Percentiles rank a stretch among this genome's conserved stretches.
Conservation (phyloP, 2,329 filamentous ascomycete species). For the Helicocarpus griseus region DNA sequence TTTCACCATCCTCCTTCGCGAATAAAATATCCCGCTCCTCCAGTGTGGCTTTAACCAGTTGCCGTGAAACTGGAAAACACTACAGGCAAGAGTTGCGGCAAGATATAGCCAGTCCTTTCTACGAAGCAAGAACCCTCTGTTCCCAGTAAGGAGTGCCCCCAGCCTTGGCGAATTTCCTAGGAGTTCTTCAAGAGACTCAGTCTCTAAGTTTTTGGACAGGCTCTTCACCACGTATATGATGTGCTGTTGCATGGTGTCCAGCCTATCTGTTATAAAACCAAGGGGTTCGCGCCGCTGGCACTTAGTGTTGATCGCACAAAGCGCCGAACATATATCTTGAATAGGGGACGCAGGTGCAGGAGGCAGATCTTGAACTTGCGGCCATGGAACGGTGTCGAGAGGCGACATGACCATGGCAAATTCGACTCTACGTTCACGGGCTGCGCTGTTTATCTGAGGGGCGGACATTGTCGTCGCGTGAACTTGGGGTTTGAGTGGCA, state of each 20-base stretch:
- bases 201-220: background rate
- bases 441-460: background rate
- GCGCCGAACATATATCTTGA: background rate
- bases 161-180: background rate
- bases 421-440: background rate
- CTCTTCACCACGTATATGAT: background rate
- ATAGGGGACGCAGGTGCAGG: background rate
- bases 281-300: background rate
- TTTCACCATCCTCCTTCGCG: background rate
- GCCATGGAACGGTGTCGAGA: background rate
- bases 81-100: conserved; percentile 11
- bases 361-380: background rate
- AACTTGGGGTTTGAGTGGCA: background rate
- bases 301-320: background rate
- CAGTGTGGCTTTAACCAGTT: conserved; percentile 15
- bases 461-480: background rate
- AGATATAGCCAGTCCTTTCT: conserved; percentile 3
- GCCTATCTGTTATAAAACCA: background rate
- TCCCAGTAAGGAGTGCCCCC: background rate
- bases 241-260: background rate
- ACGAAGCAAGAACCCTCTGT: background rate
- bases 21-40: conserved; percentile 13
- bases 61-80: conserved; percentile 16
- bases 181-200: background rate
- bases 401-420: background rate